phyloP scores from a whole-genome alignment of 1,284 basidiomycete genomes.

The Moniliella sp. region DNA sequence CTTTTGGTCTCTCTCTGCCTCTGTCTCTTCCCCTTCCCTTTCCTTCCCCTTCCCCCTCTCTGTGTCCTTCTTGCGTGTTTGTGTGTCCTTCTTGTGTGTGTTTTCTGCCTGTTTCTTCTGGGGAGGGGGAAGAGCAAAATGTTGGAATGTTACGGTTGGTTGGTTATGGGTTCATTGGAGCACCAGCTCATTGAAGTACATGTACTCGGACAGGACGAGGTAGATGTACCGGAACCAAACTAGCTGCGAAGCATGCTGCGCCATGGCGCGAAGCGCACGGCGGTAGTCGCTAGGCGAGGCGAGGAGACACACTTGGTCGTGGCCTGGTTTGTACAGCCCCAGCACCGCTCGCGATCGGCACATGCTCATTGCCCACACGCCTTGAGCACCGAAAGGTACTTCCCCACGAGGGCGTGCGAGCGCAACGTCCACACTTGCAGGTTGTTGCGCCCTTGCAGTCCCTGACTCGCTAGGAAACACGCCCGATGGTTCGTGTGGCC shows the following conservation, averaged over 20 bases:
- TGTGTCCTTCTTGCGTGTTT: too few relatives aligned
- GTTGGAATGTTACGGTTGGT: too few relatives aligned
- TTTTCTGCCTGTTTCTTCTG: too few relatives aligned
- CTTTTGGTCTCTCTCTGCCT: too few relatives aligned
- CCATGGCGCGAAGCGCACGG: conserved; percentile 14
- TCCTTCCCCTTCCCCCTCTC: too few relatives aligned
- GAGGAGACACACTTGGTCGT: conserved; percentile 5
- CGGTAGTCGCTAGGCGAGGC: conserved; percentile 8
- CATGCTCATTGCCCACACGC: conserved; percentile 5
- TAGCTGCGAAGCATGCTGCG: conserved; percentile 18
- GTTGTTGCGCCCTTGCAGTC: too few relatives aligned
- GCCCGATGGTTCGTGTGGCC: conserved; percentile 72
- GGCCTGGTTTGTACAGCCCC: not conserved
- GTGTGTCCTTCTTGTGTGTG: too few relatives aligned
- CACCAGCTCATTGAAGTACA: conserved; percentile 8
- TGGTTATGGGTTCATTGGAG: too few relatives aligned
- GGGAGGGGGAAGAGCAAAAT: too few relatives aligned
- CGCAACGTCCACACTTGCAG: conserved; percentile 3
- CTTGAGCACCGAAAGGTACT: conserved; percentile 10
- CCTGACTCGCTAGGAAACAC: conserved; percentile 42
- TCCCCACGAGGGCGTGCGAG: conserved; percentile 8
- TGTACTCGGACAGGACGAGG: conserved; percentile 16
- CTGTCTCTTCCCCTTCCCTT: too few relatives aligned
- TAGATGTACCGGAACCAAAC: conserved; percentile 30
- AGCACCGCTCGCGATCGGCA: not conserved